Evolutionary conservation across 1,284 basidiomycete species (phyloP).

Genomic region (Trichosporon ovoides): DNA sequence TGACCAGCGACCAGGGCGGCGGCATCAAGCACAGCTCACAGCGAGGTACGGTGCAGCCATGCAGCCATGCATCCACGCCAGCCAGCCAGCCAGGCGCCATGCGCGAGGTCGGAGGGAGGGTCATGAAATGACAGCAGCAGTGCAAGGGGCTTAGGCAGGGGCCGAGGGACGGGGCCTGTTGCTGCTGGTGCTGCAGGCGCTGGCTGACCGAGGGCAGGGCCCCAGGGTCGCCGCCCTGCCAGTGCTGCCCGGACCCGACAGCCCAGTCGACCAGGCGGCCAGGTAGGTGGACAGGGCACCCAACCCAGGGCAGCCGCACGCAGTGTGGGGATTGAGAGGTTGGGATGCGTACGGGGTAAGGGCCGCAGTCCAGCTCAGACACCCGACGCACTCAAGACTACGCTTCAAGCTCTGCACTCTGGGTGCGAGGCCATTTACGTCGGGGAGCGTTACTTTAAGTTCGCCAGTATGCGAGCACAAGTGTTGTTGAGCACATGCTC

Average conservation of each 20-base stretch:
- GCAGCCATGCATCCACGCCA: too few species aligned
- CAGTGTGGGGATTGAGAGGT: neutral
- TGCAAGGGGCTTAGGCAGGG: too few species aligned
- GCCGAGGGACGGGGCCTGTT: too few species aligned
- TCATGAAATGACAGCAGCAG: too few species aligned
- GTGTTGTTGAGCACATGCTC: too few species aligned
- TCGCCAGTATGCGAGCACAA: neutral
- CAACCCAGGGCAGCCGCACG: too few species aligned
- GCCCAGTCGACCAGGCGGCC: too few species aligned
- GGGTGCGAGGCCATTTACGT: neutral
- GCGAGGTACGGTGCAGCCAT: too few species aligned
- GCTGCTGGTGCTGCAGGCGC: too few species aligned
- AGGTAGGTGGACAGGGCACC: neutral
- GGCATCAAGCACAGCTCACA: too few species aligned
- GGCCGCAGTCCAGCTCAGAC: neutral
- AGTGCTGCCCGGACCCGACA: neutral
- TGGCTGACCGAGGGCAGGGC: neutral
- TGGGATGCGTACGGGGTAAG: neutral
- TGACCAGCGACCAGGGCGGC: neutral
- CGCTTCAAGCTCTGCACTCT: neutral
- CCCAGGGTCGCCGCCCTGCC: neutral
- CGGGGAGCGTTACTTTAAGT: slow-evolving; percentile 5
- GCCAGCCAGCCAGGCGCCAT: too few species aligned
- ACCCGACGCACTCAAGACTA: neutral
- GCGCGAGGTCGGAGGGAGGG: too few species aligned